Evolutionary conservation across 176 grass and related monocot species (phyloP).

Genomic region (Ananas comosus): DNA sequence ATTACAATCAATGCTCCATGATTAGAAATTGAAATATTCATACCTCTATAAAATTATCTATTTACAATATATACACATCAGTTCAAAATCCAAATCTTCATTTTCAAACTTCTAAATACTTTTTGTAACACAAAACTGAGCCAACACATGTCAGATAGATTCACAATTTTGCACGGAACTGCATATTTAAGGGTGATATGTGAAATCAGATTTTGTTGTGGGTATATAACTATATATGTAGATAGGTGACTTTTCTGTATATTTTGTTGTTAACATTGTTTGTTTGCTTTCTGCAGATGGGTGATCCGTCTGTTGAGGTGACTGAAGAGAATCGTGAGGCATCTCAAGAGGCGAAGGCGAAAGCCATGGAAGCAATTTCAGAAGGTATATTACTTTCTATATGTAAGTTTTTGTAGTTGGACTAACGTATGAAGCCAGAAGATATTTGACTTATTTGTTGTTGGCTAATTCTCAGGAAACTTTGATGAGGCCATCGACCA

Average conservation of each 20-base stretch:
- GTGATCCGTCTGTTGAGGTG: conserved; percentile 64
- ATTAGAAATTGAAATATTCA: not conserved
- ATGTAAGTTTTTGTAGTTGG: not conserved
- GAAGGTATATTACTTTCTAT: conserved; percentile 40
- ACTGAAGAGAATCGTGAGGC: conserved; percentile 83
- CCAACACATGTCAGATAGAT: no score
- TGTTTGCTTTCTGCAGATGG: conserved; percentile 50
- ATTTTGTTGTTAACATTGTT: not conserved
- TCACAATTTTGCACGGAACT: no score
- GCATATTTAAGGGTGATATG: no score
- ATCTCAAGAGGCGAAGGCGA: conserved; percentile 74
- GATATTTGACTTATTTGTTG: not conserved
- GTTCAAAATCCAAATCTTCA: no score
- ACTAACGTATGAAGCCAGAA: not conserved
- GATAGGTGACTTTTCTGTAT: not conserved
- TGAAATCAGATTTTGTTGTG: no score
- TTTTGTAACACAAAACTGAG: no score
- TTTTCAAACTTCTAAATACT: no score
- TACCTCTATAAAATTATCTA: no score
- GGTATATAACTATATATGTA: no score
- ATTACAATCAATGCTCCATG: not conserved
- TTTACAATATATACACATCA: no score
- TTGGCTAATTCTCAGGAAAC: conserved; percentile 42
- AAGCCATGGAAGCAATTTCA: conserved; percentile 79
- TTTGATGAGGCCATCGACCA: conserved; percentile 74